These are phyloP conservation scores for Podaxis carcinomalis DNA, from an alignment of 768 basidiomycete species.

Conservation along the genomic window DNA sequence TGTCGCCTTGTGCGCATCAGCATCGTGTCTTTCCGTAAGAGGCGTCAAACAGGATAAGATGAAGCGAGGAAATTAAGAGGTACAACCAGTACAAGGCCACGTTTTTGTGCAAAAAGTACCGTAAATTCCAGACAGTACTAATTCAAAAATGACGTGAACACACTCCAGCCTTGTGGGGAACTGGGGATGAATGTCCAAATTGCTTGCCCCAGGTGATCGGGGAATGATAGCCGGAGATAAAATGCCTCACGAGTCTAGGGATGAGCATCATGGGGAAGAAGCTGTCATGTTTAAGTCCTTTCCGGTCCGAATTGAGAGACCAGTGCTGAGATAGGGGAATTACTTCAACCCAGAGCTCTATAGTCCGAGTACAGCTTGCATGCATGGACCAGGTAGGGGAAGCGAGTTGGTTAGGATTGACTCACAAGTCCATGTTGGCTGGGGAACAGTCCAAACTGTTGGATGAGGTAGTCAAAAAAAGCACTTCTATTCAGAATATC, in stretches of 20 bases:
- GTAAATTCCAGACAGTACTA: neutral
- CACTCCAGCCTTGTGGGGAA: neutral
- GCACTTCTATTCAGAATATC: no score
- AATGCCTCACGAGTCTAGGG: neutral
- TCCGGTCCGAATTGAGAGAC: neutral
- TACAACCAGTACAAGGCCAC: neutral
- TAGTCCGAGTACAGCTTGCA: no score
- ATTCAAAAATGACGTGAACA: neutral
- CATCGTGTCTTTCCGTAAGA: neutral
- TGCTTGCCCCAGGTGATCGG: neutral
- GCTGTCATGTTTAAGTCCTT: neutral
- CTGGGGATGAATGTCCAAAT: neutral
- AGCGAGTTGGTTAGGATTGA: no score
- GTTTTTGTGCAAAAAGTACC: neutral
- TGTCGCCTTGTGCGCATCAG: neutral
- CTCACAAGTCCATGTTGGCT: no score
- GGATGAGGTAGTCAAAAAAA: no score
- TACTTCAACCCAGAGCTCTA: no score
- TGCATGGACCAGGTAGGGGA: no score
- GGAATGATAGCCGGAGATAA: neutral
- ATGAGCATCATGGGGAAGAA: neutral
- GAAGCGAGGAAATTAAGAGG: neutral
- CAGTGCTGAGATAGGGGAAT: no score
- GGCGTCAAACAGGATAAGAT: neutral
- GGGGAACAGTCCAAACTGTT: no score